Base-by-base conservation (phyloP, 768 basidiomycete genomes). In the Hygrophoropsis aurantiaca region DNA sequence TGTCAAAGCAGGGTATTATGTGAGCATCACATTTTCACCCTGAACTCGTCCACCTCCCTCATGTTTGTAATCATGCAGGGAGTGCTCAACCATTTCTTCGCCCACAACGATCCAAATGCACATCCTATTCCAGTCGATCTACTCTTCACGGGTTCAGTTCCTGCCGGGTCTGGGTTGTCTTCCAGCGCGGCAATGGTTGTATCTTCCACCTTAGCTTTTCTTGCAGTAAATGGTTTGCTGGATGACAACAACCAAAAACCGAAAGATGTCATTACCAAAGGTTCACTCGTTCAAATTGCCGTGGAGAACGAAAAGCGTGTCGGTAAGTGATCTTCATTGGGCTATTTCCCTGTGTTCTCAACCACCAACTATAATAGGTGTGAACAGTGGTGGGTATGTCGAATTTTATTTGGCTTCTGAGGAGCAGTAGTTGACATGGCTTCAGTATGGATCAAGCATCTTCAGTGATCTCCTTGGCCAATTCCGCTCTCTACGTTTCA, bases 111-210 rank as follows among this genome's bases (percentile, higher is more conserved):
- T 26, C 32, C 51, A 0, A 54, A 49, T 7, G 56, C 56, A 3
- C 58, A 54, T 7, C 86, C 85, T 10, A 65, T 76, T 11, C 77
- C 84, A 3, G 80, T 87, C n/a, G 81, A 93, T 54, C 55, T 92
- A 9, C 74, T 93, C 4, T 81, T 91, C 10, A 82, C 84, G 0
- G 94, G 94, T 1, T 80, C 84, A 10, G 86, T 97, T 2, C 93
- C 93, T 0, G 79, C 89, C 2, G 94, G 92, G 0, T 87, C 89
- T 0, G 93, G 94, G 1, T 70, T 95, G 4, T 91, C 88, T 6
- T 91, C 88, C 3, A 91, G 88, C 53, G 89, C 90, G 0, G 93
- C 93, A 0, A 87, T 95, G 82, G 90, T 93, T 26, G 90, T 94
- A 19, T 87, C 89, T 0, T 89, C 87, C 33, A 87, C 90, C 0